Base-by-base conservation (phyloP, 1,139 yeast species). In the Yamadazyma mexicana region DNA sequence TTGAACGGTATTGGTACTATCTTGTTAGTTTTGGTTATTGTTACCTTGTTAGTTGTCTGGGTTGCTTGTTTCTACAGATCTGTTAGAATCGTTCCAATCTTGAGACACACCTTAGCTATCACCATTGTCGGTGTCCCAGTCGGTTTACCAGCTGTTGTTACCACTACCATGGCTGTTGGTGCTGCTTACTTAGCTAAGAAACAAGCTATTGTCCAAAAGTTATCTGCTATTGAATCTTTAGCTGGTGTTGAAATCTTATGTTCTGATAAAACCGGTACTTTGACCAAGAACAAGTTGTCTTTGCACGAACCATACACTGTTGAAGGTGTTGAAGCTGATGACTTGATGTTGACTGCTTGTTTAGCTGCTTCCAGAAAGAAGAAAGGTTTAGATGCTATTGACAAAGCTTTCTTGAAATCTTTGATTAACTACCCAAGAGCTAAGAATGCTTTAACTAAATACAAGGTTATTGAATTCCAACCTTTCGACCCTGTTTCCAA, bases 141-240 rank as follows among this genome's bases (percentile, higher is more conserved):
- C 61, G 98, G 98, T 86, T 83, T 91, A 67, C 98, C 98, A 71
- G 98, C 96, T 69, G 98, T 91, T 66, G 96, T 91, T 59, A 91
- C 98, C 78, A 91, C 97, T 62, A 91, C 98, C 69, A 88, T 91
- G 95, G 98, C 98, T 72, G 98, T 91, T 71, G 97, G 97, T 82
- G 98, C 98, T 68, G 97, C 97, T 66, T 89, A 89, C 87, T 81
- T 91, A 65, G 98, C 98, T 62, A 89, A 89, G 82, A 89, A 89
- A 75, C 89, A 89, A 77, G 98, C 97, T 59, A 91, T 91, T 79
- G 98, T 91, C 58, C 97, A 91, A 77, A 91, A 91, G 73, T 81
- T 91, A 64, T 87, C 96, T 70, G 98, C 98, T 55, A 91, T 91
- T 74, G 98, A 91, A 79, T 89, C 97, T 50, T 80, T 91, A 60